Evolutionary conservation across 352 stramenopile species (phyloP).

Genomic region (Phytophthora citricola): DNA sequence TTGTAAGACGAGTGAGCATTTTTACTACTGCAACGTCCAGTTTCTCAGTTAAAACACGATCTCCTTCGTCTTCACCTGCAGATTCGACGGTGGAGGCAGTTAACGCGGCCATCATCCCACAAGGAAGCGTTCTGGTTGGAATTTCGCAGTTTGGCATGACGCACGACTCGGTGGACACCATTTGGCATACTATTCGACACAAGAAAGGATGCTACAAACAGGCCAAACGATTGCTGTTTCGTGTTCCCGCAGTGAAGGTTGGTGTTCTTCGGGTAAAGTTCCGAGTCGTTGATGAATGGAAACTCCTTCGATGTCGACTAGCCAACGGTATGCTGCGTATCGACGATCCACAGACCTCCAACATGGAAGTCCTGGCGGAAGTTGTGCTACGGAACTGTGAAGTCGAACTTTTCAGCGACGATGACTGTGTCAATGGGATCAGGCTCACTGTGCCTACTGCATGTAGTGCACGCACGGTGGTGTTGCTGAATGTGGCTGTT

Average conservation of each 20-base stretch:
- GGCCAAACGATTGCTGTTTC: slow-evolving; percentile 62
- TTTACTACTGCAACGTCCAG: slow-evolving; percentile 22
- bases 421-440: slow-evolving; percentile 55
- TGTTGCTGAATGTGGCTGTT: slow-evolving; percentile 53
- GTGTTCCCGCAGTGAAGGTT: slow-evolving; percentile 50
- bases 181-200: slow-evolving; percentile 71
- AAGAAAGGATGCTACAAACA: slow-evolving; percentile 57
- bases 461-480: slow-evolving; percentile 17
- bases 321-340: slow-evolving; percentile 49
- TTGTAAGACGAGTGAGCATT: slow-evolving; percentile 32
- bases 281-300: slow-evolving; percentile 46
- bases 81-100: background rate
- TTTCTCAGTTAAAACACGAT: slow-evolving; percentile 11
- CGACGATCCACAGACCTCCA: slow-evolving; percentile 16
- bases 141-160: slow-evolving; percentile 69
- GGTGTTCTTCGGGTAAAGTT: slow-evolving; percentile 46
- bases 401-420: slow-evolving; percentile 55
- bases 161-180: slow-evolving; percentile 71
- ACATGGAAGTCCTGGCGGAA: slow-evolving; percentile 25
- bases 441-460: slow-evolving; percentile 38
- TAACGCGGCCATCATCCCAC: slow-evolving; percentile 41
- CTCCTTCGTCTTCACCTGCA: slow-evolving; percentile 15
- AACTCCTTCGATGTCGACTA: slow-evolving; percentile 39
- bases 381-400: slow-evolving; percentile 54
- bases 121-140: slow-evolving; percentile 61